phyloP scores from a whole-genome alignment of 345 rosid species.

The Capsella bursapastoris region DNA sequence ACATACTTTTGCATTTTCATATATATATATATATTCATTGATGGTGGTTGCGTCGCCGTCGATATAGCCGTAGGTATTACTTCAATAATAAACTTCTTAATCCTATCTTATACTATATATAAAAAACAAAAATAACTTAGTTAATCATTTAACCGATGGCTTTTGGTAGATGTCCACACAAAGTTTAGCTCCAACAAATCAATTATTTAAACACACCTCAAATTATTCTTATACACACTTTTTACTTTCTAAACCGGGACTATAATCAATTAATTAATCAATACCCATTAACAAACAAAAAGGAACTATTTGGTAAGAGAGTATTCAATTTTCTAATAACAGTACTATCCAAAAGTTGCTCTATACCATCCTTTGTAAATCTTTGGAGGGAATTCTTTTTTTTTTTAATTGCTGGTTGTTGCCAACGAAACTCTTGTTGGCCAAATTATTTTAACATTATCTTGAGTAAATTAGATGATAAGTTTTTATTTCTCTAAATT shows the following conservation, averaged over 20 bases:
- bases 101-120: background rate
- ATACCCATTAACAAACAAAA: conserved; percentile 29
- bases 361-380: conserved; percentile 16
- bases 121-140: too few relatives aligned
- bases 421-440: conserved; percentile 45
- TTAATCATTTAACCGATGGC: conserved; percentile 17
- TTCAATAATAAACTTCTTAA: conserved; percentile 19
- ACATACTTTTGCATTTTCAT: conserved; percentile 28
- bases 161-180: conserved; percentile 33
- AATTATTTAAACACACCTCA: conserved; percentile 31
- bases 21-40: conserved; percentile 14
- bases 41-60: conserved; percentile 41
- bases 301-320: conserved; percentile 30
- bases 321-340: conserved; percentile 16
- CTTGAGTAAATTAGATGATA: conserved; percentile 32
- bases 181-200: conserved; percentile 32
- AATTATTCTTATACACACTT: background rate
- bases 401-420: conserved; percentile 42
- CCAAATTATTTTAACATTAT: conserved; percentile 31
- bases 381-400: background rate
- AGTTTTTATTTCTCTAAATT: background rate
- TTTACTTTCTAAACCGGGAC: conserved; percentile 7
- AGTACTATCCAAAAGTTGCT: conserved; percentile 13
- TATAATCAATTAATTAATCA: background rate
- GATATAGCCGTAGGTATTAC: conserved; percentile 37